Conservation (phyloP, 208 protist genomes). For the Phytomonas francai region DNA sequence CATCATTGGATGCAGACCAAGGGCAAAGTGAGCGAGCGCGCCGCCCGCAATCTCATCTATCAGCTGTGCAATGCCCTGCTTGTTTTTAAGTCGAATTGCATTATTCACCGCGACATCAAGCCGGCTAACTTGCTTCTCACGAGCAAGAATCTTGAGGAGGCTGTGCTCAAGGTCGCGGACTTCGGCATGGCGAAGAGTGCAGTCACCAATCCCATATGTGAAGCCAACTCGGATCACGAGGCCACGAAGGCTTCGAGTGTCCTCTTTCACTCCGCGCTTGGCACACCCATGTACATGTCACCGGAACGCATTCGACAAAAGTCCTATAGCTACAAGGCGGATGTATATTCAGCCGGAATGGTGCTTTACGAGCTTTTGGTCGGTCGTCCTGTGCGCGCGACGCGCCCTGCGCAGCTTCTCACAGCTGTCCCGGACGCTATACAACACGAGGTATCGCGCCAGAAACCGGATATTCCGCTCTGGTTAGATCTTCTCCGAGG, state of each 20-base stretch:
- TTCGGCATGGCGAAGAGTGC: constrained; percentile 56
- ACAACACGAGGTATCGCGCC: constrained; percentile 14
- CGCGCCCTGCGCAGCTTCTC: constrained; percentile 22
- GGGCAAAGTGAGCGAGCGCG: constrained; percentile 14
- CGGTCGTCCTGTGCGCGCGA: constrained; percentile 32
- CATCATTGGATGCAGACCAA: constrained; percentile 22
- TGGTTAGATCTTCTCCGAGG: constrained; percentile 49
- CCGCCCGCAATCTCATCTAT: constrained; percentile 40
- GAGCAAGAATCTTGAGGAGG: constrained; percentile 31
- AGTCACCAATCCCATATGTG: constrained; percentile 1
- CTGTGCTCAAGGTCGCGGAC: constrained; percentile 55
- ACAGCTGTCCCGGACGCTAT: constrained; percentile 22
- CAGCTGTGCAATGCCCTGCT: constrained; percentile 56
- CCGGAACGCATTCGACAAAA: constrained; percentile 55
- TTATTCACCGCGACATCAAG: constrained; percentile 89
- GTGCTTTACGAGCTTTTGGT: constrained; percentile 77
- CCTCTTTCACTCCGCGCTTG: constrained; percentile 52
- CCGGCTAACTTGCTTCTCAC: constrained; percentile 80
- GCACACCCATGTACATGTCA: constrained; percentile 65
- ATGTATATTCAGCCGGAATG: constrained; percentile 71
- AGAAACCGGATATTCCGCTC: constrained; percentile 11
- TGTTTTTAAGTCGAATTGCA: constrained; percentile 24
- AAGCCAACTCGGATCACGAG: constrained; percentile 3
- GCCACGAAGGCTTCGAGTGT: constrained; percentile 3
- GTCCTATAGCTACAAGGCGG: constrained; percentile 59